Percentiles rank a stretch among this genome's conserved stretches.
Conservation (phyloP, 1,284 basidiomycete genomes). For the Melampsora americana region DNA sequence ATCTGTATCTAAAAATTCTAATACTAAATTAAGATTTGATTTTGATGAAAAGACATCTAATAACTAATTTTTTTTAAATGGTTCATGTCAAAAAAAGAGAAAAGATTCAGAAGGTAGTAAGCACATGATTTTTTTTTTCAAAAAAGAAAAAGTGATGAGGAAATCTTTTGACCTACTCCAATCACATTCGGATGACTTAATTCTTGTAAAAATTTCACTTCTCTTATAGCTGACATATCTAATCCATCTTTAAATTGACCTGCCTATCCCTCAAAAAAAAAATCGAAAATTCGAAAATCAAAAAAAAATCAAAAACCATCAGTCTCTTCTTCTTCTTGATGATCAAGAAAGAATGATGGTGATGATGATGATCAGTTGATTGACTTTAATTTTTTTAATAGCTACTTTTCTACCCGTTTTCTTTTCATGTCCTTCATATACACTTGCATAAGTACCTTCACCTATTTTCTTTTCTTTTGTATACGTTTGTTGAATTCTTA, state of each 20-base stretch:
- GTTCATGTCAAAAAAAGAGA: slow-evolving; percentile 13
- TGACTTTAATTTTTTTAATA: slow-evolving; percentile 74
- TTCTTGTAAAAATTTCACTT: slow-evolving; percentile 95
- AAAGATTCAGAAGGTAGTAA: slow-evolving; percentile 3
- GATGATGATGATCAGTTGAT: no score
- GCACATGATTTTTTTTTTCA: background rate
- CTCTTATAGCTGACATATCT: slow-evolving; percentile 96
- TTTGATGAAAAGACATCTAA: slow-evolving; percentile 96
- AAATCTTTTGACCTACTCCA: slow-evolving; percentile 60
- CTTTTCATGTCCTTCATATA: slow-evolving; percentile 80
- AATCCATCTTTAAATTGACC: slow-evolving; percentile 96
- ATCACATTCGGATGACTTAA: slow-evolving; percentile 93
- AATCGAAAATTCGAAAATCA: background rate
- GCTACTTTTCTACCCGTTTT: slow-evolving; percentile 74
- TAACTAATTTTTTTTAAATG: slow-evolving; percentile 64
- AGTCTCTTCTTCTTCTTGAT: background rate
- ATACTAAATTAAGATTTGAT: slow-evolving; percentile 90
- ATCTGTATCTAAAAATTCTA: slow-evolving; percentile 97
- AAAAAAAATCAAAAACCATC: background rate
- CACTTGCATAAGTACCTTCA: slow-evolving; percentile 95
- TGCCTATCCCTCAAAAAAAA: slow-evolving; percentile 61
- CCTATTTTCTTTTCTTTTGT: slow-evolving; percentile 57
- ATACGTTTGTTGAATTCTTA: slow-evolving; percentile 42
- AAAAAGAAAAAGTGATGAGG: background rate
- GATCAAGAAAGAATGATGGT: no score